Conservation (phyloP, 1,284 basidiomycete genomes). For the Puccinia brachypodii region DNA sequence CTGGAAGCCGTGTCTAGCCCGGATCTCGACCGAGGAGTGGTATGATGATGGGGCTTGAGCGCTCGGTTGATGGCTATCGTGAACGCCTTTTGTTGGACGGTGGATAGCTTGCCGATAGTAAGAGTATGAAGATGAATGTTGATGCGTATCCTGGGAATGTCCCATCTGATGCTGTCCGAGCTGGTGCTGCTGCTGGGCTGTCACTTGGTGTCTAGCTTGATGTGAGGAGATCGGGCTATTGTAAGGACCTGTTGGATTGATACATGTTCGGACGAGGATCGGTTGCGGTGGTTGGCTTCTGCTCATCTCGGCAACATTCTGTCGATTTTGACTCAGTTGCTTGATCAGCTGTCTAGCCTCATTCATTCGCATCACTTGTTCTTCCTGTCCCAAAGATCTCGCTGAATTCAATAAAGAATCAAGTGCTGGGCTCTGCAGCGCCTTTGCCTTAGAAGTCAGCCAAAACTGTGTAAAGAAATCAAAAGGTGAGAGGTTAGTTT, state of each 20-base stretch:
- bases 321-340: neutral
- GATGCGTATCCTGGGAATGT: neutral
- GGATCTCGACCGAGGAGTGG: neutral
- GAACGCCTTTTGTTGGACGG: neutral
- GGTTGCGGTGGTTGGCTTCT: neutral
- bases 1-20: neutral
- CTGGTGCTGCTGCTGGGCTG: too few relatives aligned
- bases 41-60: neutral
- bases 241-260: neutral
- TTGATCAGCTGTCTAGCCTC: conserved; percentile 13
- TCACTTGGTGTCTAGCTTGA: too few relatives aligned
- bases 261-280: too few relatives aligned
- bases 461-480: neutral
- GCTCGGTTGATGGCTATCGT: neutral
- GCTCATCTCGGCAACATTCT: neutral
- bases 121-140: neutral
- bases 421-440: conserved; percentile 6
- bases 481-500: neutral
- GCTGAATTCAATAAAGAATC: conserved; percentile 5
- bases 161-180: neutral
- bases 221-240: too few relatives aligned
- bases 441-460: conserved; percentile 12
- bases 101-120: neutral
- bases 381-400: neutral
- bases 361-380: conserved; percentile 4